Evolutionary conservation across 2,329 filamentous ascomycete genomes (phyloP).

Genomic region (Trichothecium sympodiale): DNA sequence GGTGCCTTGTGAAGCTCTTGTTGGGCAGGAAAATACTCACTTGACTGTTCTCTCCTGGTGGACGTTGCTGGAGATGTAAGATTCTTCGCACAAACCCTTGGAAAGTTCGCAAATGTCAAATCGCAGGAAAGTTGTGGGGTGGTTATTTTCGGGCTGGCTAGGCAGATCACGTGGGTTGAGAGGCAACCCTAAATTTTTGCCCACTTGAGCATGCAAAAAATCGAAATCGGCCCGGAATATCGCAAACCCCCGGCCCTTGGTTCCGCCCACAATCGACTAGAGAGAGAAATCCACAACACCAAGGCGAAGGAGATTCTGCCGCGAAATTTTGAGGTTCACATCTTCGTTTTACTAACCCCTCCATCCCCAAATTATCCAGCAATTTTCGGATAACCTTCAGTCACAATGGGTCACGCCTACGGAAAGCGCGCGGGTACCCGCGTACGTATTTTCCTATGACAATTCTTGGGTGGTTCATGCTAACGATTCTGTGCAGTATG

Average conservation of each 20-base stretch:
- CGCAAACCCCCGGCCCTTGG: slow-evolving; percentile 8
- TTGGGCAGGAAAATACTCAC: slow-evolving; percentile 16
- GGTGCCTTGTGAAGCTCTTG: slow-evolving; percentile 5
- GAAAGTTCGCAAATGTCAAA: slow-evolving; percentile 10
- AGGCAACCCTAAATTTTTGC: slow-evolving; percentile 19
- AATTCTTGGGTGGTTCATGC: slow-evolving; percentile 11
- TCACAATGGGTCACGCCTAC: slow-evolving; percentile 76
- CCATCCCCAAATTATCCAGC: slow-evolving; percentile 22
- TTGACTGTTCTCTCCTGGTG: slow-evolving; percentile 26
- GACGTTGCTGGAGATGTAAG: slow-evolving; percentile 16
- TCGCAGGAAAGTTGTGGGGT: slow-evolving; percentile 20
- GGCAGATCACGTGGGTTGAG: not conserved
- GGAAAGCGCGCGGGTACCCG: slow-evolving; percentile 81
- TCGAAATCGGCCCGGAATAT: not conserved
- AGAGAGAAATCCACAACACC: slow-evolving; percentile 28
- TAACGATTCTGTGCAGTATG: slow-evolving; percentile 46
- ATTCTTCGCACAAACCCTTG: slow-evolving; percentile 1
- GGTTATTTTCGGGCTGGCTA: slow-evolving; percentile 15
- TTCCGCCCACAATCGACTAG: slow-evolving; percentile 21
- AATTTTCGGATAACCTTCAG: slow-evolving; percentile 34
- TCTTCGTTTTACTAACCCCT: slow-evolving; percentile 28
- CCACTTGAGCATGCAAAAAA: no score
- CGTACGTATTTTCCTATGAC: slow-evolving; percentile 39
- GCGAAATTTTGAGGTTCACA: slow-evolving; percentile 9
- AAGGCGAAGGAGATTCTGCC: slow-evolving; percentile 12